A percentile compares a stretch with the other conserved stretches of the same genome.
phyloP scores from a whole-genome alignment of 2,329 filamentous ascomycete species.

The Aspergillus tubingensis region DNA sequence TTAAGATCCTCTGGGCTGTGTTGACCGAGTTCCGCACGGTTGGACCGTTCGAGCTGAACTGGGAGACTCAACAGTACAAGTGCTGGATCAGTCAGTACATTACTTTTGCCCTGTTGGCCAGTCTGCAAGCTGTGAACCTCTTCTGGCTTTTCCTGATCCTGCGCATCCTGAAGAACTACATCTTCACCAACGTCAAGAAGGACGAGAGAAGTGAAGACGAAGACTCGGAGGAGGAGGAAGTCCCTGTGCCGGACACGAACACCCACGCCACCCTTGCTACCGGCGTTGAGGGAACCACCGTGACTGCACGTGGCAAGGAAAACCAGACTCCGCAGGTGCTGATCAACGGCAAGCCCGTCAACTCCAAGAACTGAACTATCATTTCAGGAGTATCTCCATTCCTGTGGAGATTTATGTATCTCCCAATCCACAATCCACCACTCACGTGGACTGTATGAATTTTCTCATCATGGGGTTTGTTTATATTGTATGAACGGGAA shows the following conservation, averaged over 20 bases:
- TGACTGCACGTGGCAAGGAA: constrained; percentile 31
- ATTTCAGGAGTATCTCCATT: background rate
- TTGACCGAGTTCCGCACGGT: constrained; percentile 51
- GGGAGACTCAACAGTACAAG: constrained; percentile 53
- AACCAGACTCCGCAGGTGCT: constrained; percentile 39
- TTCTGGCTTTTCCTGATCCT: constrained; percentile 51
- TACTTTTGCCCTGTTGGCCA: constrained; percentile 47
- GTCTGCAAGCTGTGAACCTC: constrained; percentile 49
- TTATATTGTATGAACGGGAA: constrained; percentile 4
- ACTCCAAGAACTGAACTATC: constrained; percentile 3
- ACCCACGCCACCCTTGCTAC: constrained; percentile 31
- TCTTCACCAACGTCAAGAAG: constrained; percentile 40
- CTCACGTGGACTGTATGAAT: background rate
- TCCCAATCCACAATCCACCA: background rate
- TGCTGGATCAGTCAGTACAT: constrained; percentile 52
- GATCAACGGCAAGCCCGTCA: constrained; percentile 43
- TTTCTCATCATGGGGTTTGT: background rate
- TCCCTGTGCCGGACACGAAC: constrained; percentile 19
- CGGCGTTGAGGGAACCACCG: constrained; percentile 25
- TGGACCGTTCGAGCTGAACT: constrained; percentile 50
- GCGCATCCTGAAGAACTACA: constrained; percentile 46
- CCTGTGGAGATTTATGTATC: background rate
- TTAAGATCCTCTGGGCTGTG: constrained; percentile 50
- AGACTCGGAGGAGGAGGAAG: constrained; percentile 44
- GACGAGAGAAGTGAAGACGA: constrained; percentile 51